These are phyloP conservation scores for Xylaria sp. DNA, from an alignment of 2,329 filamentous ascomycete genomes.

Conservation along the genomic window DNA sequence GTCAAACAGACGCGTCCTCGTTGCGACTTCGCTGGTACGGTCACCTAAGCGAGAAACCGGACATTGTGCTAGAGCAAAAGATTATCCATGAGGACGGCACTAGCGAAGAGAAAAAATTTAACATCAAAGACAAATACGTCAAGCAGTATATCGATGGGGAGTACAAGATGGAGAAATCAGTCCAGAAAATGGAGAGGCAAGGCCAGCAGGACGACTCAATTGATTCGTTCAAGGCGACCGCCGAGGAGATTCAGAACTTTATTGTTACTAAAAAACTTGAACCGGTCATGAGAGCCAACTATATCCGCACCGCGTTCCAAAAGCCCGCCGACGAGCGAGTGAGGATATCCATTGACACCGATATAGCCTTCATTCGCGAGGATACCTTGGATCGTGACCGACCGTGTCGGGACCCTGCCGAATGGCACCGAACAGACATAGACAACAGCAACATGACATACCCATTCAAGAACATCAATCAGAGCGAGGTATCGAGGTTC, in stretches of 20 bases:
- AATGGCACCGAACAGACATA: slow-evolving; percentile 93
- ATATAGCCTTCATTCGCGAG: slow-evolving; percentile 86
- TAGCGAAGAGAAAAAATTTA: slow-evolving; percentile 81
- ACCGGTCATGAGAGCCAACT: slow-evolving; percentile 90
- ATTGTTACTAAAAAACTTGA: slow-evolving; percentile 80
- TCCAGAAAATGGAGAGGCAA: slow-evolving; percentile 85
- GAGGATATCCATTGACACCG: slow-evolving; percentile 91
- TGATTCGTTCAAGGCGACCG: slow-evolving; percentile 74
- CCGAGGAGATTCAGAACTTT: slow-evolving; percentile 81
- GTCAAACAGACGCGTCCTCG: slow-evolving; percentile 79
- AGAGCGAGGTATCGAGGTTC: slow-evolving; percentile 90
- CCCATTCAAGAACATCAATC: slow-evolving; percentile 86
- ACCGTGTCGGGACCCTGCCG: slow-evolving; percentile 86
- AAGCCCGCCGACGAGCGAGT: slow-evolving; percentile 92
- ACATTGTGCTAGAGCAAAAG: slow-evolving; percentile 91
- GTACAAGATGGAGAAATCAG: slow-evolving; percentile 90
- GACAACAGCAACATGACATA: slow-evolving; percentile 84
- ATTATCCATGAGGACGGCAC: slow-evolving; percentile 78
- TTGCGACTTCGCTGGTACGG: slow-evolving; percentile 93
- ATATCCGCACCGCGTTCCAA: slow-evolving; percentile 94
- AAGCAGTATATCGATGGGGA: slow-evolving; percentile 86
- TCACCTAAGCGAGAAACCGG: slow-evolving; percentile 78
- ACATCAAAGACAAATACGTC: slow-evolving; percentile 94
- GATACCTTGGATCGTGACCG: slow-evolving; percentile 80
- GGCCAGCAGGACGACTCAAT: slow-evolving; percentile 74